A percentile compares a stretch with the other conserved stretches of the same genome.
Evolutionary conservation across 2,329 filamentous ascomycete species (phyloP).

Genomic region (Paecilomyces formosus): DNA sequence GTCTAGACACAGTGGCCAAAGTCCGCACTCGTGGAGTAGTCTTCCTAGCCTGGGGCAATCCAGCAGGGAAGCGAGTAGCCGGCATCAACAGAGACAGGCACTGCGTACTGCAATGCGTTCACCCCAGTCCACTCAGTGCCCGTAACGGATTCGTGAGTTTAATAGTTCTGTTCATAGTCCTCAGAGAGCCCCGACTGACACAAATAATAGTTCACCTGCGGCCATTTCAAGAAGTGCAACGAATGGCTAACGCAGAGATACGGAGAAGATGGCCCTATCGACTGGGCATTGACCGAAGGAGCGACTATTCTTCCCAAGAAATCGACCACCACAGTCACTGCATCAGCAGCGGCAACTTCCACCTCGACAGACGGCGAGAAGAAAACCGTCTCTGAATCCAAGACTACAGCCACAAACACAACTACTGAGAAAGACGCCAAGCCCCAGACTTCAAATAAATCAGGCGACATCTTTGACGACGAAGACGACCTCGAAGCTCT

Average conservation of each 20-base stretch:
- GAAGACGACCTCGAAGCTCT: slow-evolving; percentile 35
- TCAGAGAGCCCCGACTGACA: not conserved
- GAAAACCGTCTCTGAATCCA: slow-evolving; percentile 10
- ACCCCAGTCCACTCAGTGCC: slow-evolving; percentile 90
- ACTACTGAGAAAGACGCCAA: slow-evolving; percentile 5
- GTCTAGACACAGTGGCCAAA: slow-evolving; percentile 79
- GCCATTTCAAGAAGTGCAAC: slow-evolving; percentile 43
- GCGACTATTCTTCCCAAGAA: slow-evolving; percentile 7
- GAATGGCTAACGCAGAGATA: slow-evolving; percentile 71
- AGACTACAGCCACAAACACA: not conserved
- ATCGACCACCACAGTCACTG: slow-evolving; percentile 1
- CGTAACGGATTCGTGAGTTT: slow-evolving; percentile 62
- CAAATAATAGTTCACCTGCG: slow-evolving; percentile 31
- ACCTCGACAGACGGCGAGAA: slow-evolving; percentile 10
- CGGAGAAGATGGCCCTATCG: slow-evolving; percentile 70
- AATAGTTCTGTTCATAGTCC: not conserved
- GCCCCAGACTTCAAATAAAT: slow-evolving; percentile 10
- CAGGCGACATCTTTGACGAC: slow-evolving; percentile 18
- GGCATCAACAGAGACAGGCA: slow-evolving; percentile 68
- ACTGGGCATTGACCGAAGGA: slow-evolving; percentile 62
- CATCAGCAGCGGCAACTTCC: slow-evolving; percentile 8
- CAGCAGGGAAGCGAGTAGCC: slow-evolving; percentile 70
- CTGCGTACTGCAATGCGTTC: slow-evolving; percentile 75
- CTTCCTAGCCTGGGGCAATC: slow-evolving; percentile 88
- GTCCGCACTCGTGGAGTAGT: slow-evolving; percentile 76